Evolutionary conservation across 192 early-diverging fungal genomes (phyloP), one percentile per base, ranked within the genome.

Genomic region (Backusella parvicylindrica): DNA sequence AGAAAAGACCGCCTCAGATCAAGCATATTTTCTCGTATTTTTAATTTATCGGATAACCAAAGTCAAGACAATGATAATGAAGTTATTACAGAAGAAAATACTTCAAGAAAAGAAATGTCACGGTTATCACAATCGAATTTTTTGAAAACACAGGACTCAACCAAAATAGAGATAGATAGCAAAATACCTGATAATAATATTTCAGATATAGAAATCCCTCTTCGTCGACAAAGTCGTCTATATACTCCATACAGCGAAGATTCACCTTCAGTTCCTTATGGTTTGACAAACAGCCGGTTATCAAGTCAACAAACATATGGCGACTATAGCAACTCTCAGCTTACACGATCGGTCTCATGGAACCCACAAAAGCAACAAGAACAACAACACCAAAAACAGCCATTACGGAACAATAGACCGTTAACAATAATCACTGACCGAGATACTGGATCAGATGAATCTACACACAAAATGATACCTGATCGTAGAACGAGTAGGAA

Each of bases 401-500:
- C 26, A 35, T 33, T 35, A 16, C 32, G 15, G 7, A 66, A 16
- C 18, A 35, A 66, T 28, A 28, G 53, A 60, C 53, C 21, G 23
- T 13, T 60, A 60, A 28, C 23, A 60, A 28, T 60, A 28, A 28
- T n/a, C 12, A 26, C 16, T 15, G 41, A 56, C 31, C 47, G 15
- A 56, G 47, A 37, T 30, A 32, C 16, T 35, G n/a, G 47, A 18
- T 18, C 31, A 37, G 8, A 33, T 13, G 60, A 35, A 13, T 40
- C 66, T 21, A 9, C 23, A 26, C n/a, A 33, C 1, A 53, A 60
- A 43, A 1, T 0, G 2, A 73, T 73, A 31, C 72, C 72, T 5
- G 72, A 35, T 18, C 36, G 72, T 18, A 73, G 72, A 73, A 65
- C 63, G 7, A 73, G 72, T 32, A 60, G 72, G 3, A 64, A 64